Base-by-base conservation (phyloP, 257 asterid species). In the Solanum chmielewskii region DNA sequence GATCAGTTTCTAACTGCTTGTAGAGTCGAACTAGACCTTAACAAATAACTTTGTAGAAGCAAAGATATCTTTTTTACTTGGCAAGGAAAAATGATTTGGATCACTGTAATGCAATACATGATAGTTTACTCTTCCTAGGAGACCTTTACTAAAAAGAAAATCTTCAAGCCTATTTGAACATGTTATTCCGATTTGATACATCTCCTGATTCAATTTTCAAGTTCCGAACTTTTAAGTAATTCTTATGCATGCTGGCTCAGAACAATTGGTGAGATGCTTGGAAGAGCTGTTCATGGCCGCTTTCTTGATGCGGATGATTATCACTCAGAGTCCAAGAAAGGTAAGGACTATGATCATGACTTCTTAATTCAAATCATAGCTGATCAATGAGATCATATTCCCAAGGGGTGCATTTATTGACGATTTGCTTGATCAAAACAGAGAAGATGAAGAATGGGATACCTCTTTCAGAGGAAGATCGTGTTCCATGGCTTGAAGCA, bases 221-320 rank as follows among this genome's bases (percentile, higher is more conserved):
- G 73, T 29, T 15, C 39, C 12, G 7, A 68, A 29, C 21, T 27
- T 68, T 83, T 21, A 20, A 59, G 15, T 80, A 10, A 52, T 69
- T 21, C 11, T 10, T 62, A 18, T 80, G 45, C 35, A 84, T 31
- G 45, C 73, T 76, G 68, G 83, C 89, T 78, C 87, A 95, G 98
- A 87, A 96, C 99, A 16, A 91, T 95, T 62, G 98, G 99, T 39
- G 90, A 85, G 25, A 89, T 96, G 95, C 92, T 96, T 85, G 98
- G 98, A 49, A 83, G 91, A 64, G 88, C 82, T 37, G 78, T 93
- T 47, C 88, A 94, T 31, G 92, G 93, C 11, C 59, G 90, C 69
- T 96, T 95, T 89, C 87, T 94, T 45, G 99, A 96, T 88, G 99
- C 98, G 1, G 99, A 96, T 85, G 97, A 95, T 89, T 94, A 90